A percentile compares a stretch with the other conserved stretches of the same genome.
Conservation (phyloP, 1,284 basidiomycete genomes). For the Ceratobasidium sp. region DNA sequence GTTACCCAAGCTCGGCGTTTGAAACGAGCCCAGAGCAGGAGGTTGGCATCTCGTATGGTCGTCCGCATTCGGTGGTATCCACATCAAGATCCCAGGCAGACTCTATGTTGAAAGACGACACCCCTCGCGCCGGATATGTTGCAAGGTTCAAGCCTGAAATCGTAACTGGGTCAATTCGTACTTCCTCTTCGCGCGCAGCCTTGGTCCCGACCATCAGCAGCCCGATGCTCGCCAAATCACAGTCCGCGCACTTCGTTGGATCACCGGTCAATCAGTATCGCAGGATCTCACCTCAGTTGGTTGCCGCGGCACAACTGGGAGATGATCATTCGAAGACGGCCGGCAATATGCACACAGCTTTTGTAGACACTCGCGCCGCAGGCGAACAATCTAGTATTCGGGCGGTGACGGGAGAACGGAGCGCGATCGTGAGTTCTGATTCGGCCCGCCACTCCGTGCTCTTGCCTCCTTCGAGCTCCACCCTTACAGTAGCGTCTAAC, state of each 20-base stretch:
- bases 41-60: not conserved
- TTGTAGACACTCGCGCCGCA: not conserved
- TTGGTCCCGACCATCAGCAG: constrained; percentile 23
- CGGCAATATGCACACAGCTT: not conserved
- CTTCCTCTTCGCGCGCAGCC: constrained; percentile 13
- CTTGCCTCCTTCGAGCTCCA: not conserved
- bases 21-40: not conserved
- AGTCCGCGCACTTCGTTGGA: constrained; percentile 18
- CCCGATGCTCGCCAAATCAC: constrained; percentile 34
- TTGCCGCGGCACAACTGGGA: not conserved
- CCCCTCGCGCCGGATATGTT: constrained; percentile 29
- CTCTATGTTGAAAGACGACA: constrained; percentile 3
- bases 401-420: not conserved
- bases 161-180: not conserved
- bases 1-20: constrained; percentile 3
- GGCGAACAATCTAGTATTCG: not conserved
- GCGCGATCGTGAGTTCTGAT: not conserved
- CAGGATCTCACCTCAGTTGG: constrained; percentile 8
- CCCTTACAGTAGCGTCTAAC: not conserved
- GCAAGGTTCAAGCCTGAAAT: constrained; percentile 20
- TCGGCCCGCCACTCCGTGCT: not conserved
- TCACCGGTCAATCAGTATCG: constrained; percentile 31
- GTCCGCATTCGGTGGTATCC: not conserved
- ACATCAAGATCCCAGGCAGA: not conserved
- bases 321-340: not conserved